phyloP scores from a whole-genome alignment of 345 rosid genomes.

The Gossypium herbaceum region DNA sequence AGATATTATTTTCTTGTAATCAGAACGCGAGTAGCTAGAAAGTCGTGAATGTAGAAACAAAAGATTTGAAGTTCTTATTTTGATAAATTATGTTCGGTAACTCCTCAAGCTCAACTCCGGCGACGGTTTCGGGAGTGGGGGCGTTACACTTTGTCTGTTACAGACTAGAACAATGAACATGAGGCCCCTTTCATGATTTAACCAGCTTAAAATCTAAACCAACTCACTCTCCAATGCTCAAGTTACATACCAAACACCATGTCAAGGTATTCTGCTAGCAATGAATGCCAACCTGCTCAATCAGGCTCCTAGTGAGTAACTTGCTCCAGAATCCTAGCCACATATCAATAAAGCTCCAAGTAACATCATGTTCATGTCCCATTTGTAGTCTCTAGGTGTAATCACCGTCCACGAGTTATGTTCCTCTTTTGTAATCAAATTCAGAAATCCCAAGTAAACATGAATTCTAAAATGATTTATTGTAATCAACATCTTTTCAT shows the following conservation, averaged over 20 bases:
- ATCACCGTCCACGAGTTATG: background rate
- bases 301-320: background rate
- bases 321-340: constrained; percentile 2
- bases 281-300: background rate
- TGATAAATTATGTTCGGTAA: too few species aligned
- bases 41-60: too few species aligned
- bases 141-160: background rate
- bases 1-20: too few species aligned
- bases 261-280: background rate
- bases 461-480: constrained; percentile 11
- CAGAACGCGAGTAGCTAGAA: too few species aligned
- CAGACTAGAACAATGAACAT: constrained; percentile 4
- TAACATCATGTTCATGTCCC: background rate
- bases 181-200: background rate
- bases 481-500: constrained; percentile 36
- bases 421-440: constrained; percentile 7
- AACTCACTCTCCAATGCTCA: background rate
- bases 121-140: too few species aligned
- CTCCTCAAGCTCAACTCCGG: too few species aligned
- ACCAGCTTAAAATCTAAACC: background rate
- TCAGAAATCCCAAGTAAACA: background rate
- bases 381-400: background rate
- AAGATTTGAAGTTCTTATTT: too few species aligned
- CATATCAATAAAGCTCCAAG: constrained; percentile 5
- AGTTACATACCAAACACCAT: constrained; percentile 4